Conservation (phyloP, 2,329 filamentous ascomycete species). For the Boeremia lycopersici region DNA sequence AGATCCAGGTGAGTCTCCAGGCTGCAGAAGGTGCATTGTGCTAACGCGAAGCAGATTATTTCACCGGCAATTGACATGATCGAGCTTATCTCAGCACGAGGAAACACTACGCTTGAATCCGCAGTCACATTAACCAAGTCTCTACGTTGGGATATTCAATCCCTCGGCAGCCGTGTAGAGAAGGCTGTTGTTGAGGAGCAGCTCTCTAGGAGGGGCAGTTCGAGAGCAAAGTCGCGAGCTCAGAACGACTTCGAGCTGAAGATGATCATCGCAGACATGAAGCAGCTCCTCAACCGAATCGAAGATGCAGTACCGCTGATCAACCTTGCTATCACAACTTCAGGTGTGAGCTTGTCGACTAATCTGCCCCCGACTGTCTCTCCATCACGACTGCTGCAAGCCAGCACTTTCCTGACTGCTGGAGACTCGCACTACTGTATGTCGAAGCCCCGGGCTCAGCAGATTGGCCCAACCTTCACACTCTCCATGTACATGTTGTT, state of each 20-base stretch:
- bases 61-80: constrained; percentile 92
- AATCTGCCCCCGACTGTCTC: constrained; percentile 82
- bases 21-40: neutral
- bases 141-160: constrained; percentile 81
- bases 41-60: constrained; percentile 65
- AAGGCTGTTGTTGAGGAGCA: constrained; percentile 71
- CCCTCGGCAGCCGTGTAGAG: constrained; percentile 76
- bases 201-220: constrained; percentile 51
- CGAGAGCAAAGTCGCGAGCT: constrained; percentile 57
- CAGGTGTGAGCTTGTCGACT: constrained; percentile 83
- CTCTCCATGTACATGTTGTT: constrained; percentile 97
- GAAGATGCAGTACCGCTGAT: constrained; percentile 91
- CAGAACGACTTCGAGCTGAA: constrained; percentile 69
- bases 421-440: constrained; percentile 83
- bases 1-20: constrained; percentile 70
- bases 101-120: constrained; percentile 82
- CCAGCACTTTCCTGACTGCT: constrained; percentile 86
- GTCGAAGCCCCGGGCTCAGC: constrained; percentile 67
- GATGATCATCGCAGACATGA: constrained; percentile 76
- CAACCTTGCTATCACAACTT: constrained; percentile 92
- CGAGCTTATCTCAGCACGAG: constrained; percentile 79
- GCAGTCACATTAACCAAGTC: constrained; percentile 82
- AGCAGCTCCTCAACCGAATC: constrained; percentile 74
- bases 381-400: constrained; percentile 87
- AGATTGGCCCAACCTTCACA: constrained; percentile 86